phyloP scores from a whole-genome alignment of 179 eudicot species.

The Spergularia azorica region DNA sequence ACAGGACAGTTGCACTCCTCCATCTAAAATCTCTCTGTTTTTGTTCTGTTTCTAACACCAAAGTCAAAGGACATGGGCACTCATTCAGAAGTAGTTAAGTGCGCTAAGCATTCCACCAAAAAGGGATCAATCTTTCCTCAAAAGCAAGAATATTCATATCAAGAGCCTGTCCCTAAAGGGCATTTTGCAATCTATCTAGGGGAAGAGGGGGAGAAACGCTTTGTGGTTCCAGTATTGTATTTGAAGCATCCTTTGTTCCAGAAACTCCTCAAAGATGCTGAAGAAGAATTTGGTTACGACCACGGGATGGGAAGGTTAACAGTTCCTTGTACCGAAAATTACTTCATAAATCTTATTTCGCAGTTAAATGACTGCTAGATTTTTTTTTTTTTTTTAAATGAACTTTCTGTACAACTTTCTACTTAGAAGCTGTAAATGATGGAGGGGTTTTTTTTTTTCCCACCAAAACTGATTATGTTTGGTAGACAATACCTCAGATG shows the following conservation, averaged over 20 bases:
- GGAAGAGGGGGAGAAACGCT: constrained; percentile 39
- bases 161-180: constrained; percentile 48
- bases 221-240: constrained; percentile 43
- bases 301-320: constrained; percentile 47
- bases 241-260: constrained; percentile 46
- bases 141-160: constrained; percentile 22
- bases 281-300: constrained; percentile 48
- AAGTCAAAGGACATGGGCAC: constrained; percentile 16
- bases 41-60: constrained; percentile 9
- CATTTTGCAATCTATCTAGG: constrained; percentile 43
- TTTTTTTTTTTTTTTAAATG: background rate
- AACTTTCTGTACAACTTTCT: background rate
- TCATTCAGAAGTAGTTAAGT: constrained; percentile 26
- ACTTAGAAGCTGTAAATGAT: constrained; percentile 2
- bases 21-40: constrained; percentile 15
- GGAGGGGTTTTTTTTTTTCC: background rate
- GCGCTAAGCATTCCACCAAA: constrained; percentile 25
- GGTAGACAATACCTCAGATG: background rate
- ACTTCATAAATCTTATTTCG: constrained; percentile 37
- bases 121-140: constrained; percentile 16
- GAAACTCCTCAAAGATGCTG: constrained; percentile 37
- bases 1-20: constrained; percentile 18
- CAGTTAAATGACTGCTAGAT: constrained; percentile 25
- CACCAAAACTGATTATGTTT: constrained; percentile 6
- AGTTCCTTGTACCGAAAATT: constrained; percentile 40